Conservation (phyloP, 805 yeast species). For the Myxozyma melibiosi region DNA sequence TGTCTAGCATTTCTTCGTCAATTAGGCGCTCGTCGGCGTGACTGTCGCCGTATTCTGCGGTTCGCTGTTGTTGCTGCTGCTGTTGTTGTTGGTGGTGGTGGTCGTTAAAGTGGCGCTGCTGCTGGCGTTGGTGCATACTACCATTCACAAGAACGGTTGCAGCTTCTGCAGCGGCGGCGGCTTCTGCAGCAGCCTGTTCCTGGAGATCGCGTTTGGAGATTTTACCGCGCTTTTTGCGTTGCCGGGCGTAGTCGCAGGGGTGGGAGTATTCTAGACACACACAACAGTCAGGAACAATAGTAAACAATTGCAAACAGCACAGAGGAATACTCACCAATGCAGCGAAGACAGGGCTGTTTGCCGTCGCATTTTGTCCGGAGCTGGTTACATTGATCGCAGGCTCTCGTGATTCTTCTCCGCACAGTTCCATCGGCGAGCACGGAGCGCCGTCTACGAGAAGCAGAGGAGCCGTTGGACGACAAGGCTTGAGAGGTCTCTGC, state of each 20-base stretch:
- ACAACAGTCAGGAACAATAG: slow-evolving; percentile 1
- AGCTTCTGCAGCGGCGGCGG: slow-evolving; percentile 2
- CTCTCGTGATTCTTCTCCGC: slow-evolving; percentile 38
- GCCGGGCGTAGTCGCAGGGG: slow-evolving; percentile 48
- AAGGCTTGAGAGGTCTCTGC: background rate
- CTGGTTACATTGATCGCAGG: slow-evolving; percentile 53
- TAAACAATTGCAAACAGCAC: too few species aligned
- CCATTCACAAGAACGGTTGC: slow-evolving; percentile 4
- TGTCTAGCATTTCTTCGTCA: background rate
- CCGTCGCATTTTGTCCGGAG: slow-evolving; percentile 55
- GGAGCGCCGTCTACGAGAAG: background rate
- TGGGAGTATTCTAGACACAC: slow-evolving; percentile 31
- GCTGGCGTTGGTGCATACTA: slow-evolving; percentile 3
- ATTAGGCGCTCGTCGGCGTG: background rate
- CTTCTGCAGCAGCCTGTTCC: slow-evolving; percentile 13
- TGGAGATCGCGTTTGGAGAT: slow-evolving; percentile 18
- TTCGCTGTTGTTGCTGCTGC: background rate
- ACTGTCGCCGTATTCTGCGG: background rate
- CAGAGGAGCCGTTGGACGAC: background rate
- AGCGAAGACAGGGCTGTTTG: slow-evolving; percentile 49
- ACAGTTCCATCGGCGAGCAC: slow-evolving; percentile 1
- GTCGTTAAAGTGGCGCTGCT: too few species aligned
- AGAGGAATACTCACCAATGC: slow-evolving; percentile 37
- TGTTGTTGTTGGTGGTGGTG: slow-evolving; percentile 3
- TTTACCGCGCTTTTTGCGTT: slow-evolving; percentile 51